phyloP scores from a whole-genome alignment of 371 early-diverging fungal species.

The Dinochytrium kinnereticum region DNA sequence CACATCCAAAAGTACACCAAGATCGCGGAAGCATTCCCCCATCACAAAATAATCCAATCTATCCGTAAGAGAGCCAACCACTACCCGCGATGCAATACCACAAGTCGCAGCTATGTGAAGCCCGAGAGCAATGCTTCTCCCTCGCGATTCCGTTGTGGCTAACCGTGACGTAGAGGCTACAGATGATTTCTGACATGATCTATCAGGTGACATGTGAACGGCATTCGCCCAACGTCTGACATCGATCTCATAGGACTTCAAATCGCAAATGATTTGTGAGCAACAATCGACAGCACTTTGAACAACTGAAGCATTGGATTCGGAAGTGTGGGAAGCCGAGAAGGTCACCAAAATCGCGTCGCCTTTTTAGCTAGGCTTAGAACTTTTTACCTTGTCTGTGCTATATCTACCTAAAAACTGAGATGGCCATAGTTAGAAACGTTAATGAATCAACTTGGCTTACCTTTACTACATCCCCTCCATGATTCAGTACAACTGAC shows the following conservation, averaged over 20 bases:
- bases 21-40: not conserved
- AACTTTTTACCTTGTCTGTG: not conserved
- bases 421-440: not conserved
- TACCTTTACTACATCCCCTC: not conserved
- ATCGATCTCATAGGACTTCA: not conserved
- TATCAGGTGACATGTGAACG: not conserved
- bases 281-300: not conserved
- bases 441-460: not conserved
- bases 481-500: not conserved
- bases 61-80: not conserved
- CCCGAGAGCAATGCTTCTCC: not conserved
- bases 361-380: not conserved
- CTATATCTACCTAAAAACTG: not conserved
- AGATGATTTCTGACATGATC: not conserved
- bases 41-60: not conserved
- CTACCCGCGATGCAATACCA: not conserved
- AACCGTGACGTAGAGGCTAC: not conserved
- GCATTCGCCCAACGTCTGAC: not conserved
- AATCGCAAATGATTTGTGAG: not conserved
- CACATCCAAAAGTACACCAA: not conserved
- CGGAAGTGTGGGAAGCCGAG: not conserved
- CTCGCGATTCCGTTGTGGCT: not conserved
- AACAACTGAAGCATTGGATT: not conserved
- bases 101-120: constrained; percentile 6
- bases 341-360: constrained; percentile 1